A percentile compares a stretch with the other conserved stretches of the same genome.
phyloP scores from a whole-genome alignment of 805 yeast species.

The Saturnispora diversa region DNA sequence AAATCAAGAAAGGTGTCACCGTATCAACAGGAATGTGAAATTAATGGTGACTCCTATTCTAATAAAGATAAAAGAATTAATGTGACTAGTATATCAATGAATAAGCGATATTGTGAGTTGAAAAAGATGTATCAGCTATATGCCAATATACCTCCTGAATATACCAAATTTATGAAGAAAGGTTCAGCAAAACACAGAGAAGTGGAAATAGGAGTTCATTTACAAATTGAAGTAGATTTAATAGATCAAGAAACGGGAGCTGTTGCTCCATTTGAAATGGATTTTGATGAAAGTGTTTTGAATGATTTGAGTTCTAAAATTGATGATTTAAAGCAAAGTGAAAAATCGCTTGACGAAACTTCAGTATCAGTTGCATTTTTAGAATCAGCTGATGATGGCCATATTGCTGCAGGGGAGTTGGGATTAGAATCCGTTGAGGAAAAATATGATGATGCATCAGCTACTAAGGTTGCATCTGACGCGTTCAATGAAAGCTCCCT shows the following conservation, averaged over 20 bases:
- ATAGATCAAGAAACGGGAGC: not conserved
- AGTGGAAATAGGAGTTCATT: constrained; percentile 43
- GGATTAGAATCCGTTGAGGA: no score
- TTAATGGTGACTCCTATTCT: not conserved
- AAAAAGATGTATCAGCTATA: constrained; percentile 45
- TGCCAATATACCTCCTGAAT: constrained; percentile 25
- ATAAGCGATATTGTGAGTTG: constrained; percentile 61
- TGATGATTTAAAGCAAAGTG: not conserved
- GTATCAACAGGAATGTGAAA: constrained; percentile 11
- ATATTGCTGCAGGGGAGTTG: no score
- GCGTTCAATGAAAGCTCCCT: no score
- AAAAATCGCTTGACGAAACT: no score
- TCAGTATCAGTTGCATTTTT: no score
- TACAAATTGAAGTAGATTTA: constrained; percentile 15
- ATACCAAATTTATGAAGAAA: constrained; percentile 34
- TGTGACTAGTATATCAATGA: constrained; percentile 51
- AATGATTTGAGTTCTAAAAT: not conserved
- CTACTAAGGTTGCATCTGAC: no score
- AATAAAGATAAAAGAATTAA: constrained; percentile 32
- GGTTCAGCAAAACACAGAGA: constrained; percentile 43
- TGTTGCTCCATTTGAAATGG: constrained; percentile 8
- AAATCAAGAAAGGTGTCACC: constrained; percentile 7
- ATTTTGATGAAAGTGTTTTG: constrained; percentile 3
- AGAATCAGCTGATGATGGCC: no score
- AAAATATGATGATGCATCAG: no score